Conservation (phyloP, 129 eudicot species). For the Calendula officinalis region DNA sequence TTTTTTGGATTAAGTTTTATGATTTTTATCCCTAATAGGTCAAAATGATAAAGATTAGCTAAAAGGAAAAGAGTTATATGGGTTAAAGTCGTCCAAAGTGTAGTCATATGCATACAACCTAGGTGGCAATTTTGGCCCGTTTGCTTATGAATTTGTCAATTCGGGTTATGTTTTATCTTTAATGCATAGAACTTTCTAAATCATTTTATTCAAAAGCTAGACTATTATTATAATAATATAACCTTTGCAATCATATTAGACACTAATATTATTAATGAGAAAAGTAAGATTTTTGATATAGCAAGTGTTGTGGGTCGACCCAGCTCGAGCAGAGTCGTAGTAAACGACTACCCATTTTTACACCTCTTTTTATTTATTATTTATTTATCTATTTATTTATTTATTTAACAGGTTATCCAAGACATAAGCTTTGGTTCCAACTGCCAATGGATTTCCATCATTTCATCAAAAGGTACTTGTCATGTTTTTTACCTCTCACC, state of each 20-base stretch:
- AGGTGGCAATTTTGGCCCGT: background rate
- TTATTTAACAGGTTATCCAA: slow-evolving; percentile 44
- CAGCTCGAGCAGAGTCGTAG: no score
- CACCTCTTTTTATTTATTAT: no score
- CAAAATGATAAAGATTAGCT: background rate
- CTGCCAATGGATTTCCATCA: slow-evolving; percentile 51
- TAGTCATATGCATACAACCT: background rate
- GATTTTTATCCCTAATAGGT: background rate
- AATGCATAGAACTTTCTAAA: background rate
- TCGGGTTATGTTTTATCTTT: background rate
- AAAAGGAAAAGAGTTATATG: background rate
- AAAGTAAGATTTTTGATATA: no score
- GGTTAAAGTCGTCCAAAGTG: slow-evolving; percentile 6
- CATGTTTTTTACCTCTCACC: slow-evolving; percentile 52
- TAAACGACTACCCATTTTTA: no score
- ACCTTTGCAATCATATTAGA: no score
- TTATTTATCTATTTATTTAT: slow-evolving; percentile 6
- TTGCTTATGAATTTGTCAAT: background rate
- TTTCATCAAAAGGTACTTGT: slow-evolving; percentile 54
- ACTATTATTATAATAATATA: background rate
- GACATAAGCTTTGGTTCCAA: slow-evolving; percentile 50
- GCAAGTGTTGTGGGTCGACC: no score
- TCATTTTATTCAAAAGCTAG: background rate
- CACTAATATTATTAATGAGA: no score
- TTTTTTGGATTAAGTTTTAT: slow-evolving; percentile 1